Evolutionary conservation across 345 rosid genomes (phyloP), one percentile per base, ranked within the genome.

Genomic region (Barbarea vulgaris): DNA sequence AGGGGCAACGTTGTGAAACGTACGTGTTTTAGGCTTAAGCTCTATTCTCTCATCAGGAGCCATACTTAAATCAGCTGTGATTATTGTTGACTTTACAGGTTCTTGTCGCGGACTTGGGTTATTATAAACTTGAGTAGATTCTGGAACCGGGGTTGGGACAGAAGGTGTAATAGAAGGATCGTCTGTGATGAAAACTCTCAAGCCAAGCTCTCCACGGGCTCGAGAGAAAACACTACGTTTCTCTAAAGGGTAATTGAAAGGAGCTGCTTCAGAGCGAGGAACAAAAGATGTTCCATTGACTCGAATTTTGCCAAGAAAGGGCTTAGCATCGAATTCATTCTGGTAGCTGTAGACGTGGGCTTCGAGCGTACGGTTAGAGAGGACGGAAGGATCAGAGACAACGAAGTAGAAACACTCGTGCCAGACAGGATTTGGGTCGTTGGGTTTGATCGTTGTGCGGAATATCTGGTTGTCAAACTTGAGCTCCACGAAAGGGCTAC

Each of bases 161-260:
- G 93, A 89, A 51, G 86, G 69, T 69, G 76, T 81, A 42, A 84
- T 60, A 19, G 86, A 85, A 66, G 85, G 89, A 36, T 87, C 89
- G 41, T 87, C 85, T 8, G 95, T 90, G 42, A 89, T 71, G 70
- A 91, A 94, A 22, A 94, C 96, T 77, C 81, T 88, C 83, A 94
- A 75, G 8, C 89, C 84, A 41, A 94, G 91, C 83, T 91, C 97
- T 53, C 98, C 98, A 65, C 83, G 85, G 9, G 82, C 90, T 46
- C 87, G 87, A 58, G 92, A 83, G 53, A 86, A 81, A 17, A 94
- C 22, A 46, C 64, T 22, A 21, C 81, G 82, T 72, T 87, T 94
- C 75, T 94, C 97, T 36, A 94, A 68, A 73, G 98, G 98, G 79
- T 86, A 91, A 60, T 94, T 88, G 79, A 94, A 84, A 64, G 89